Evolutionary conservation across 495 filamentous ascomycete species (phyloP), one percentile per base, ranked within the genome.

Genomic region (Aspergillus haitiensis): DNA sequence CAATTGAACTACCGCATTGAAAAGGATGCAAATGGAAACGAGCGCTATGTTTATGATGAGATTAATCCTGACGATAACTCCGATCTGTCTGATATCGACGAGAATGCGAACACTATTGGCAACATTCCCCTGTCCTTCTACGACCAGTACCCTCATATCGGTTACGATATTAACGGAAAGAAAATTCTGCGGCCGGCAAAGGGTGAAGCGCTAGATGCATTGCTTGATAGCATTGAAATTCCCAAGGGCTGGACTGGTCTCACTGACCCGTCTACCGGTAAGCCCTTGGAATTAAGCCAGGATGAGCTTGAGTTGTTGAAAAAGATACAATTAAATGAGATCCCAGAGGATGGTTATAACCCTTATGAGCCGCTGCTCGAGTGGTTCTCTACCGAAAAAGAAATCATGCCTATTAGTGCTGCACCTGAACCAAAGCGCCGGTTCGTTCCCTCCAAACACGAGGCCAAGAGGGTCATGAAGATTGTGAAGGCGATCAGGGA

Each of bases 151-250:
- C 94, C 95, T 55, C 94, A 98, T 72, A 97, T 98, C 71, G 94
- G 94, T 44, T 98, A 98, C 74, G 90, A 97, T 70, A 97, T 98
- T 74, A 96, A 98, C 75, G 94, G 94, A 72, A 97, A 92, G 80
- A 96, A 90, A 73, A 95, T 98, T 56, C 87, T 95, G 86, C 90
- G 94, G 48, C 94, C 94, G 3, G 94, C 94, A 34, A 92, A 91
- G 68, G 94, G 94, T 36, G 88, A 95, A 69, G 94, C 95, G 40
- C 77, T 98, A 34, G 95, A 98, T 82, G 91, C 91, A 6, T 80
- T 98, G 45, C 81, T 98, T 33, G 93, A 98, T 66, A 96, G 89
- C 71, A 98, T 98, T 63, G 94, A 98, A 64, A 78, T 98, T n/a
- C 94, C 94, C 32, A 91, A 96, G 81, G 95, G 94, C 55, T 98